These are phyloP conservation scores for Lasiosphaeria ovina DNA, from an alignment of 495 filamentous ascomycete species.

Conservation along the genomic window DNA sequence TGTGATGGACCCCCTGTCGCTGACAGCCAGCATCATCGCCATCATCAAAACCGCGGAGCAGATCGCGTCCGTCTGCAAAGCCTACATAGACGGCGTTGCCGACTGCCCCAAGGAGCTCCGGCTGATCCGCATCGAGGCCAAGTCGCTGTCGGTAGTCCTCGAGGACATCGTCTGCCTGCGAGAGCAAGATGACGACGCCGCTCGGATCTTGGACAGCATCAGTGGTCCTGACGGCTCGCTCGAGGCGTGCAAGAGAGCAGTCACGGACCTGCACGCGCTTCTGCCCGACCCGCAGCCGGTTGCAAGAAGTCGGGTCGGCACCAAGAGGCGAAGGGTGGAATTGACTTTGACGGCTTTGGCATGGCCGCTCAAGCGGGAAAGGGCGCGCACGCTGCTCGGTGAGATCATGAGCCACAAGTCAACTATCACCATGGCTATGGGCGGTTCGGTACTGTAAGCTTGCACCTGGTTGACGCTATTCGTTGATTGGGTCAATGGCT, in stretches of 20 bases:
- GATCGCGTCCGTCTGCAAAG: neutral
- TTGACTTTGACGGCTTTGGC: slow-evolving; percentile 7
- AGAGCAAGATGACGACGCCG: neutral
- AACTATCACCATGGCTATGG: slow-evolving; percentile 11
- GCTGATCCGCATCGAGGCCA: neutral
- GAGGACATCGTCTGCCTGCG: neutral
- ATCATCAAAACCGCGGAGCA: neutral
- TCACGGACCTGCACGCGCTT: neutral
- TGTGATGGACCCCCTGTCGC: slow-evolving; percentile 2
- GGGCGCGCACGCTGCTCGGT: slow-evolving; percentile 22
- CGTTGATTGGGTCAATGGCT: neutral
- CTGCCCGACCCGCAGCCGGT: neutral
- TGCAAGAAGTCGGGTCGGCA: neutral
- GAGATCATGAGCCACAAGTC: slow-evolving; percentile 23
- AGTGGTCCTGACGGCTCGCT: neutral
- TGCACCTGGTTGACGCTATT: neutral
- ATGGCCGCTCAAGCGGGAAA: slow-evolving; percentile 26
- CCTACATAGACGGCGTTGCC: neutral
- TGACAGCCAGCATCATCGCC: slow-evolving; percentile 5
- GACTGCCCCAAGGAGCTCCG: neutral
- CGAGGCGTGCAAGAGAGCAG: neutral
- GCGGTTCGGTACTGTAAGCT: neutral
- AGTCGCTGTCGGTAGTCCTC: neutral
- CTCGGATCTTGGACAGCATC: neutral
- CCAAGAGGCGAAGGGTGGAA: neutral